phyloP scores from a whole-genome alignment of 2,329 filamentous ascomycete species.

The Biscogniauxia sp. region DNA sequence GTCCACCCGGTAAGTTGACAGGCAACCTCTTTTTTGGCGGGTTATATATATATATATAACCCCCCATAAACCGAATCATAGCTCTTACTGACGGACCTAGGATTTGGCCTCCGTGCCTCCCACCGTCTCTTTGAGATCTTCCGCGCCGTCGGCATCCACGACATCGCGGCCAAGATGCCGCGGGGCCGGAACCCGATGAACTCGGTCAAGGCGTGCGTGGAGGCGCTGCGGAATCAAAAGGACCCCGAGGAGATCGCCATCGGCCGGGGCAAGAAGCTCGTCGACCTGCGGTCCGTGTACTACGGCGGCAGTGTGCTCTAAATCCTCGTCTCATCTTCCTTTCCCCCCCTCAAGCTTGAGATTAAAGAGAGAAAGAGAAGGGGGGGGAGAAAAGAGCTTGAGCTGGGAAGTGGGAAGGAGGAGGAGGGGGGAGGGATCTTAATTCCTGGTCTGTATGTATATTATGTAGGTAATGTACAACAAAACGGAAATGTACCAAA shows the following conservation, averaged over 20 bases:
- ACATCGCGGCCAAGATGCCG: constrained; percentile 79
- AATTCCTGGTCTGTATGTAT: no score
- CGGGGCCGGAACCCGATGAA: constrained; percentile 96
- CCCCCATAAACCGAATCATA: no score
- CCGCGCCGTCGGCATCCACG: constrained; percentile 79
- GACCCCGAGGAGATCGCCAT: constrained; percentile 88
- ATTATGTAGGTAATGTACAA: background rate
- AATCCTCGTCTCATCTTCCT: background rate
- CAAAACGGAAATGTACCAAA: background rate
- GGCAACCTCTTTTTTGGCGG: background rate
- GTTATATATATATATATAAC: background rate
- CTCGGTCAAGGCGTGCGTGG: constrained; percentile 85
- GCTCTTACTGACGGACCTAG: constrained; percentile 42
- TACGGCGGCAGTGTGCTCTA: constrained; percentile 71
- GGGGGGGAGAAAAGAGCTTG: no score
- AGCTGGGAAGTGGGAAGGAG: no score
- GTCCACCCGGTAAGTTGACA: constrained; percentile 74
- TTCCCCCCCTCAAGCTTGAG: no score
- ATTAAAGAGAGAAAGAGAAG: no score
- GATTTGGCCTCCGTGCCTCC: constrained; percentile 90
- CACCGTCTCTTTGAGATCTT: constrained; percentile 94
- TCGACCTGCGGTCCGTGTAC: constrained; percentile 96
- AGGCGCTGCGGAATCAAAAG: constrained; percentile 79
- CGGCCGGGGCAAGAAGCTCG: constrained; percentile 88
- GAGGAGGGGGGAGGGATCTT: no score